These are phyloP conservation scores for Hyaloscypha variabilis DNA, from an alignment of 495 filamentous ascomycete genomes.

Conservation along the genomic window DNA sequence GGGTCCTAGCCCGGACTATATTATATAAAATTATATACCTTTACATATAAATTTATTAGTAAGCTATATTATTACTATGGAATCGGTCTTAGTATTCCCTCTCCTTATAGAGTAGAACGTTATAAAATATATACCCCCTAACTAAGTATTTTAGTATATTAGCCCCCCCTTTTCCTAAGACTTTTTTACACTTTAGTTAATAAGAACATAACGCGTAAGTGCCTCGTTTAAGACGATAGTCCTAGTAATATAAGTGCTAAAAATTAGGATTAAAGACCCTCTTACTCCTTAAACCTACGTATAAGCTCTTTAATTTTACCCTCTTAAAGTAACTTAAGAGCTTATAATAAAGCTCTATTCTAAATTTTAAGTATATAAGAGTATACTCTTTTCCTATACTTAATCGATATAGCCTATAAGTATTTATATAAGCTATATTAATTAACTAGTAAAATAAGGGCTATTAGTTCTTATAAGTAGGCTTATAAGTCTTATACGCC, in stretches of 20 bases:
- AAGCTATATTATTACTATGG: too few relatives aligned
- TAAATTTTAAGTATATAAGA: too few relatives aligned
- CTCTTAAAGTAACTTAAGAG: too few relatives aligned
- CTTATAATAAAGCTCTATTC: too few relatives aligned
- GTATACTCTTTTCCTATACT: too few relatives aligned
- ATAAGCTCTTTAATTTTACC: background rate
- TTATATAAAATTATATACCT: too few relatives aligned
- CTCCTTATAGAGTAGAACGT: background rate
- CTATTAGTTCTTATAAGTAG: constrained; percentile 21
- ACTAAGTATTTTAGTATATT: background rate
- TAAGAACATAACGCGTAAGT: background rate
- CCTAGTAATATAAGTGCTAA: background rate
- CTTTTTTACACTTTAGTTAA: background rate
- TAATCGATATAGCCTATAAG: too few relatives aligned
- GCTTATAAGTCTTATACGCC: constrained; percentile 29
- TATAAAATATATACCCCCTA: background rate
- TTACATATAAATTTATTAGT: too few relatives aligned
- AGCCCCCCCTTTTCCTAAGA: background rate
- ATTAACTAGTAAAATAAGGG: constrained; percentile 34
- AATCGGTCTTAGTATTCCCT: background rate
- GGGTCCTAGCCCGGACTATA: too few relatives aligned
- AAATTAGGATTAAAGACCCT: background rate
- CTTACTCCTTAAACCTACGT: background rate
- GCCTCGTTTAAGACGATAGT: background rate
- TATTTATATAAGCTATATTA: constrained; percentile 26